These are phyloP conservation scores for Madurella fahalii DNA, from an alignment of 2,329 filamentous ascomycete species.

Conservation along the genomic window DNA sequence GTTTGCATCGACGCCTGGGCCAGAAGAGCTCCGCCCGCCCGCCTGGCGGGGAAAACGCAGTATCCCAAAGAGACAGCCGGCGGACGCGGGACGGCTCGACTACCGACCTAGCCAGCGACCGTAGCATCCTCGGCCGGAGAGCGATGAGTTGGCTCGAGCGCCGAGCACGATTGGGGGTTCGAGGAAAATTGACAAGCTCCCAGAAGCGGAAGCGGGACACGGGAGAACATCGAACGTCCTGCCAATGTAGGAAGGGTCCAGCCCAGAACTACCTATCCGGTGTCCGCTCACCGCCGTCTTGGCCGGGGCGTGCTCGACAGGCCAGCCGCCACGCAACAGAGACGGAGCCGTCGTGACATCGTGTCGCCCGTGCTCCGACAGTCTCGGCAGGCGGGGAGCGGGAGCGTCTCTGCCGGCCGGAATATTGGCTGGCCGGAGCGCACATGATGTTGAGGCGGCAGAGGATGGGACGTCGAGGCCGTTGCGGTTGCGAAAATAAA, in stretches of 20 bases:
- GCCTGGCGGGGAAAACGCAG: too few species aligned
- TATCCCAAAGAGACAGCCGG: not conserved
- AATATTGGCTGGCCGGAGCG: not conserved
- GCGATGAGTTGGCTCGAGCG: not conserved
- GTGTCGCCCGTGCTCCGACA: slow-evolving; percentile 1
- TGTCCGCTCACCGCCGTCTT: slow-evolving; percentile 7
- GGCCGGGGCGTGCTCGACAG: not conserved
- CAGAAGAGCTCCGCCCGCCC: too few species aligned
- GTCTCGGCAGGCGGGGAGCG: not conserved
- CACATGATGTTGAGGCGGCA: slow-evolving; percentile 24
- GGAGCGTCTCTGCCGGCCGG: not conserved
- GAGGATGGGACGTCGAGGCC: slow-evolving; percentile 16
- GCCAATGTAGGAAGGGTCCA: not conserved
- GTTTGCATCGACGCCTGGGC: not conserved
- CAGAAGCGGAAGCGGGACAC: not conserved
- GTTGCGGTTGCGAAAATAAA: slow-evolving; percentile 1
- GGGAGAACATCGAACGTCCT: not conserved
- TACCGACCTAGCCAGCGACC: slow-evolving; percentile 6
- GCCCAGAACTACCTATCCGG: not conserved
- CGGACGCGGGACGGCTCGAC: slow-evolving; percentile 23
- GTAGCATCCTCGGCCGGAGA: not conserved
- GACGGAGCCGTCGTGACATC: slow-evolving; percentile 19
- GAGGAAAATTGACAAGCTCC: too few species aligned
- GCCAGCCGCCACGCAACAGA: not conserved
- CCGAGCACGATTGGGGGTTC: too few species aligned